phyloP scores from a whole-genome alignment of 352 stramenopile genomes.

The Globisporangium mamillatum region DNA sequence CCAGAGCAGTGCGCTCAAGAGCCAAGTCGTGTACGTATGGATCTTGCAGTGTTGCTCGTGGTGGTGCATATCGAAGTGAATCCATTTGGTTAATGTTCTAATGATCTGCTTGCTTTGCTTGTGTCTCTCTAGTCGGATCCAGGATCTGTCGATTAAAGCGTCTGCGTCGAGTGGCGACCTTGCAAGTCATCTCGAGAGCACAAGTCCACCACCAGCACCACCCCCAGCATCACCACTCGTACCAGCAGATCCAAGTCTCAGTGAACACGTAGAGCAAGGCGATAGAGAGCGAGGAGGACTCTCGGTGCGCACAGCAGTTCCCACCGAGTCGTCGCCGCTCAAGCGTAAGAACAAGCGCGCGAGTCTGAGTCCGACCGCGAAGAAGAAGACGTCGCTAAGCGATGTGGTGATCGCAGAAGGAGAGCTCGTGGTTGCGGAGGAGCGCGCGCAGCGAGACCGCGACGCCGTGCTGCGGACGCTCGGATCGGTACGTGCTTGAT shows the following conservation, averaged over 20 bases:
- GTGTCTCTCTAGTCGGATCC: constrained; percentile 21
- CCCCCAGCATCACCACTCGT: neutral
- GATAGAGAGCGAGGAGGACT: neutral
- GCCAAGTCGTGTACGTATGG: constrained; percentile 3
- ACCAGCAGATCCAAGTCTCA: neutral
- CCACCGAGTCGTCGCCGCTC: constrained; percentile 13
- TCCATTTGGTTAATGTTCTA: constrained; percentile 3
- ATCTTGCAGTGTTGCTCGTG: neutral
- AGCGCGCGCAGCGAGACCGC: constrained; percentile 24
- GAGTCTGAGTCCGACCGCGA: constrained; percentile 22
- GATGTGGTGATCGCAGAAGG: constrained; percentile 49
- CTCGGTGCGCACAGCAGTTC: neutral
- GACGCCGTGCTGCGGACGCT: constrained; percentile 29
- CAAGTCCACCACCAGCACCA: neutral
- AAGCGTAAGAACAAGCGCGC: constrained; percentile 45
- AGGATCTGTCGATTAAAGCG: constrained; percentile 34
- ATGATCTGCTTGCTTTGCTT: neutral
- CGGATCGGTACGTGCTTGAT: constrained; percentile 35
- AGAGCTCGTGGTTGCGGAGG: constrained; percentile 45
- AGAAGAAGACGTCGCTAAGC: constrained; percentile 22
- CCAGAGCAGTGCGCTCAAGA: constrained; percentile 5
- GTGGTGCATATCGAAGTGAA: neutral
- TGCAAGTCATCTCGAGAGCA: neutral
- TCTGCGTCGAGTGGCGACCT: neutral
- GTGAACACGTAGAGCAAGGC: neutral